Percentiles rank a stretch among this genome's conserved stretches.
phyloP scores from a whole-genome alignment of 2,329 filamentous ascomycete genomes.

The Fonsecaea monophora region DNA sequence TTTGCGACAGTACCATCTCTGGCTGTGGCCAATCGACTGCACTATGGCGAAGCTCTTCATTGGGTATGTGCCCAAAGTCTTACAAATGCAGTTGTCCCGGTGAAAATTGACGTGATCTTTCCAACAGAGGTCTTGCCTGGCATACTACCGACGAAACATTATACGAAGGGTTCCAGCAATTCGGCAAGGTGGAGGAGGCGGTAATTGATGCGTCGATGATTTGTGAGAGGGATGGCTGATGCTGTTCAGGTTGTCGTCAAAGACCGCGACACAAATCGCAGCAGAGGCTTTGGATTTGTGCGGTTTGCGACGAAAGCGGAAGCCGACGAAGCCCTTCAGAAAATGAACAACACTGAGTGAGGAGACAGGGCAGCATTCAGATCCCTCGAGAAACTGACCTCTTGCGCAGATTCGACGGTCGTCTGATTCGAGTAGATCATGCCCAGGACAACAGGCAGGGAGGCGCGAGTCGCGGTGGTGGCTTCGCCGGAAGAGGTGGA shows the following conservation, averaged over 20 bases:
- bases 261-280: conserved; percentile 94
- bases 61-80: conserved; percentile 33
- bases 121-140: conserved; percentile 88
- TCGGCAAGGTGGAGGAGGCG: conserved; percentile 89
- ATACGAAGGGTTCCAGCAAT: conserved; percentile 90
- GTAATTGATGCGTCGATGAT: conserved; percentile 60
- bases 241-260: conserved; percentile 85
- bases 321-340: conserved; percentile 51
- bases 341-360: conserved; percentile 69
- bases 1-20: conserved; percentile 13
- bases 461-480: conserved; percentile 57
- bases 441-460: conserved; percentile 79
- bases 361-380: conserved; percentile 49
- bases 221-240: conserved; percentile 37
- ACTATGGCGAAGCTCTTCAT: conserved; percentile 42
- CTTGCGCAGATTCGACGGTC: conserved; percentile 80
- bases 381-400: conserved; percentile 34
- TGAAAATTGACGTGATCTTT: conserved; percentile 24
- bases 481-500: conserved; percentile 54
- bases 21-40: conserved; percentile 8
- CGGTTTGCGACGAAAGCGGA: conserved; percentile 68
- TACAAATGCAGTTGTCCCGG: conserved; percentile 18
- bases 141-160: conserved; percentile 91
- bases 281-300: conserved; percentile 96
- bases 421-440: conserved; percentile 93